Conservation (phyloP, 148 eudicot species). For the Limonium bicolor region DNA sequence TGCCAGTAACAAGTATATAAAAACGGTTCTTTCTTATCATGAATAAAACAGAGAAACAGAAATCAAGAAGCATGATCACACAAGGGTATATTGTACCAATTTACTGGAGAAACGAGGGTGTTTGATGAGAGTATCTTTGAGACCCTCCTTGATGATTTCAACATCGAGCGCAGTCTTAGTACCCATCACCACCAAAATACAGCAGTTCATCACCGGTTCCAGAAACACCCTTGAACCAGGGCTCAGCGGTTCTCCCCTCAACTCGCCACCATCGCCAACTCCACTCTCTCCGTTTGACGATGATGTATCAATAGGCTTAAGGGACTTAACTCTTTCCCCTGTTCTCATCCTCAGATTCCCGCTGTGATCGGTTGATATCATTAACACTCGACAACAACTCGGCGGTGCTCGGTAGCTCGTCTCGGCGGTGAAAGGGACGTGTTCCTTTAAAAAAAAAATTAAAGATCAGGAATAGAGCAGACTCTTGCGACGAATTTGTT, state of each 20-base stretch:
- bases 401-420: too few relatives aligned
- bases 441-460: too few relatives aligned
- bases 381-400: too few relatives aligned
- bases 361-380: too few relatives aligned
- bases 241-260: slow-evolving; percentile 23
- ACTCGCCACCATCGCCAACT: background rate
- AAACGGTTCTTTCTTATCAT: too few relatives aligned
- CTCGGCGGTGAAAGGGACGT: too few relatives aligned
- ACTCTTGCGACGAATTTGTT: too few relatives aligned
- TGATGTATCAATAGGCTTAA: background rate
- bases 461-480: too few relatives aligned
- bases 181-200: slow-evolving; percentile 22
- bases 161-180: slow-evolving; percentile 14
- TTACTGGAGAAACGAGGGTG: slow-evolving; percentile 50
- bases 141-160: slow-evolving; percentile 11
- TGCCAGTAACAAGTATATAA: too few relatives aligned
- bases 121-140: slow-evolving; percentile 16
- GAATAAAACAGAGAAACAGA: background rate
- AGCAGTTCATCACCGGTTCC: slow-evolving; percentile 19
- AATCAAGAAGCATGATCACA: slow-evolving; percentile 10
- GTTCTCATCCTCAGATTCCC: too few relatives aligned
- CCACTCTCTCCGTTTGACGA: background rate
- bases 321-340: background rate
- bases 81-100: too few relatives aligned
- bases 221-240: slow-evolving; percentile 35